Evolutionary conservation across 768 basidiomycete species (phyloP).

Genomic region (Filobasidium floriforme): DNA sequence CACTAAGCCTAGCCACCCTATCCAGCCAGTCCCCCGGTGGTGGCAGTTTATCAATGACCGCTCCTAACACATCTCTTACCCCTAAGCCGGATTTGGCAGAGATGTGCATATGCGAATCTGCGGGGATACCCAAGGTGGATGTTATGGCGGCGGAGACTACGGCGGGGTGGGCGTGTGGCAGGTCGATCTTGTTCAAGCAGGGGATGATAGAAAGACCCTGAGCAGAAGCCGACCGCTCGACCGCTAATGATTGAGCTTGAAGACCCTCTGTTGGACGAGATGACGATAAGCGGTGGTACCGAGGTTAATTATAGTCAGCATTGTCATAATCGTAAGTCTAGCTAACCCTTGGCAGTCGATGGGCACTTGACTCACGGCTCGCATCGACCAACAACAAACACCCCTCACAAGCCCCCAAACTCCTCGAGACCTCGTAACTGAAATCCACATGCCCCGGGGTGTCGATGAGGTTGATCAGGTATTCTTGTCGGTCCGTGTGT

Average conservation of each 20-base stretch:
- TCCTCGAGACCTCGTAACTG: slow-evolving; percentile 90
- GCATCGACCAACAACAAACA: slow-evolving; percentile 79
- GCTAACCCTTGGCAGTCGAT: too few relatives aligned
- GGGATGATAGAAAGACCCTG: slow-evolving; percentile 66
- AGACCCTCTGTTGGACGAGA: slow-evolving; percentile 77
- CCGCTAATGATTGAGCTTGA: slow-evolving; percentile 93
- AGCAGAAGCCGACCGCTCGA: slow-evolving; percentile 80
- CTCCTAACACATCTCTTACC: slow-evolving; percentile 65
- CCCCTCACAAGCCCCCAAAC: slow-evolving; percentile 86
- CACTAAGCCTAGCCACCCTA: slow-evolving; percentile 63
- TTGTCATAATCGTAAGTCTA: too few relatives aligned
- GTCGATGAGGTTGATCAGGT: slow-evolving; percentile 89
- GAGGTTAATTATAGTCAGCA: too few relatives aligned
- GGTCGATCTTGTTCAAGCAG: slow-evolving; percentile 91
- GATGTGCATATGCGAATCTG: slow-evolving; percentile 64
- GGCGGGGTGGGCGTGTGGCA: slow-evolving; percentile 78
- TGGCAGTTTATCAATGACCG: slow-evolving; percentile 76
- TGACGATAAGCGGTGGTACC: too few relatives aligned
- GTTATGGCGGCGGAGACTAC: slow-evolving; percentile 72
- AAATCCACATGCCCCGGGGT: slow-evolving; percentile 99
- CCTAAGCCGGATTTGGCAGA: slow-evolving; percentile 90
- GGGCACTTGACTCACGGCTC: slow-evolving; percentile 54
- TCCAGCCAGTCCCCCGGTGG: slow-evolving; percentile 56
- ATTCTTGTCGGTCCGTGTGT: slow-evolving; percentile 47
- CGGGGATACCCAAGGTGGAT: slow-evolving; percentile 71